Evolutionary conservation across 1,139 yeast species (phyloP), one percentile per base, ranked within the genome.

Genomic region (Geotrichum klebahnii): DNA sequence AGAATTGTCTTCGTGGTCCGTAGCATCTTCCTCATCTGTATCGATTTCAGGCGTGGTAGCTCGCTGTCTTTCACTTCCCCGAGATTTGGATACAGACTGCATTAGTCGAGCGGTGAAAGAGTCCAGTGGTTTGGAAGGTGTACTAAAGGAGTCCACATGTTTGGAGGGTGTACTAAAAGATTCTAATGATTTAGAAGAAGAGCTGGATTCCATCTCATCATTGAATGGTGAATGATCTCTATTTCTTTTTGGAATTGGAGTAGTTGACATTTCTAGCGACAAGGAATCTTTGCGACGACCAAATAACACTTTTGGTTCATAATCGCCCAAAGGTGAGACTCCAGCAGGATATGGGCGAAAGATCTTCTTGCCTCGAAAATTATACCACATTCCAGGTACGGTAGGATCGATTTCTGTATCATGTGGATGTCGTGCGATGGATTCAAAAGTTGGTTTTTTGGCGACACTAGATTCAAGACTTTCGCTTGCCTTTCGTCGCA

Each of bases 361-460:
- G 29, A 69, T 61, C 55, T 61, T 61, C 55, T 68, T 69, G 23
- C 73, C 73, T 14, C 73, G 60, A 52, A 69, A 69, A n/a, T 63
- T 67, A 52, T 63, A 68, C 71, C 70, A 67, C 68, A 69, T 63
- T 5, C 70, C 70, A 4, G 61, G 60, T 10, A 58, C 54, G 17
- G 55, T 53, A 16, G 59, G 59, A 6, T 61, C 57, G 10, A 56
- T 43, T 1, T 59, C 54, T 5, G 49, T 38, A 40, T 61, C 62
- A 22, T 64, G 63, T 44, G 61, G 65, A 20, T 52, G 52, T 14
- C 34, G 16, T 12, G 44, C 31, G 29, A 23, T 5, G 6, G 35
- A 16, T 1, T 14, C 39, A 16, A 17, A 6, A 17, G 35, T 32
- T 5, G 12, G 44, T 14, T 23, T 20, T 28, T 39, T 38, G 8